Base-by-base conservation (phyloP, 768 basidiomycete genomes). In the Russula foetens region DNA sequence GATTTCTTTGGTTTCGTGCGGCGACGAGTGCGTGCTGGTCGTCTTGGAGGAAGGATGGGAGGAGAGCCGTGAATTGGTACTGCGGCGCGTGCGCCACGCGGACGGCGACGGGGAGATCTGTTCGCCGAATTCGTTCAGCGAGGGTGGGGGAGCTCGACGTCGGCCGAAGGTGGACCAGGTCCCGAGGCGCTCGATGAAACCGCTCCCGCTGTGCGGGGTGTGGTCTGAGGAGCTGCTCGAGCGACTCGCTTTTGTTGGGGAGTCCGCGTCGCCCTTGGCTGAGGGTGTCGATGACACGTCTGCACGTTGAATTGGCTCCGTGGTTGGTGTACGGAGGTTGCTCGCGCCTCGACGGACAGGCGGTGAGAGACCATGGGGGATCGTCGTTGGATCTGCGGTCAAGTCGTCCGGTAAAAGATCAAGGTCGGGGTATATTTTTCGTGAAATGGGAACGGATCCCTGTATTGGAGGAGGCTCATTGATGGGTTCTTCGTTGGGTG, bases 341-440 rank as follows among this genome's bases (percentile, higher is more conserved):
- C 44, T 57, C 12, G 21, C 26, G 3, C 56, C 60, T 9, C 60
- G 60, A 15, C 60, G 60, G 7, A 62, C 39, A 14, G 60, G 60
- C 33, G 60, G 60, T 62, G 60, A 29, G 23, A 62, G 60, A 19
- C 60, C 60, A 24, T 28, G 50, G 44, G 35, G 45, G 11, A 33
- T 48, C 8, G 56, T 26, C 5, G 45, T 15, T 31, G 45, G 38
- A 5, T 58, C 50, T 19, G 45, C n/a, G 14, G 28, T 39, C 33
- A 72, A 64, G 33, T 71, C 66, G n/a, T 71, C 67, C 41, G 70
- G 60, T 24, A 74, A 65, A 33, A 71, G 69, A 59, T 73, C 69
- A 28, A 76, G 67, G 58, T 78, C 68, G 52, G 75, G 73, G 51
- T 76, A 76, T 43, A 78, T 77, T 65, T 71, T 75, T 29, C 69